Conservation (phyloP, 331 rosid species). For the Malus hybrid region DNA sequence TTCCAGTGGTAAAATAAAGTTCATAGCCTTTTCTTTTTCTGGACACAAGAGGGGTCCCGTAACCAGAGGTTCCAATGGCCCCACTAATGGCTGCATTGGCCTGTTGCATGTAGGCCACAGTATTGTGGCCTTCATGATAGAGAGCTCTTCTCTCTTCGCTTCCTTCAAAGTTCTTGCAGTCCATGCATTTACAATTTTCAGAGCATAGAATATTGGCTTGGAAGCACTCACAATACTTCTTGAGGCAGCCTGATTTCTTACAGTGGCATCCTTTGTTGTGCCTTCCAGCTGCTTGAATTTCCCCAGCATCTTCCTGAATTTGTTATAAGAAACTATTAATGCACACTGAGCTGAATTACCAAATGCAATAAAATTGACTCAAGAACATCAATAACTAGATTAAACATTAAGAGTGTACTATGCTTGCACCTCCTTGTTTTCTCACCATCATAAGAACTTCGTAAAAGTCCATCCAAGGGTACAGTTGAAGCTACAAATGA, state of each 20-base stretch:
- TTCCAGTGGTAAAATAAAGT: constrained; percentile 28
- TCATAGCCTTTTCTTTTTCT: constrained; percentile 46
- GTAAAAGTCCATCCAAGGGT: background rate
- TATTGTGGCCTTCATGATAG: constrained; percentile 32
- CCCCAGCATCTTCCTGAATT: constrained; percentile 50
- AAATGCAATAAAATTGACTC: constrained; percentile 6
- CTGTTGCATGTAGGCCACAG: constrained; percentile 34
- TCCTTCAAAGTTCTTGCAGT: constrained; percentile 42
- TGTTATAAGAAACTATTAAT: constrained; percentile 19
- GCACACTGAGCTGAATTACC: constrained; percentile 15
- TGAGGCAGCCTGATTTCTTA: constrained; percentile 84
- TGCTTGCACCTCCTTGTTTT: constrained; percentile 3
- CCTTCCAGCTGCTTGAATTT: constrained; percentile 55
- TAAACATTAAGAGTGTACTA: background rate
- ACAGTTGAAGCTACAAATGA: background rate
- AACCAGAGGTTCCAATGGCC: constrained; percentile 52
- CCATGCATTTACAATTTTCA: constrained; percentile 37
- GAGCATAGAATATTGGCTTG: constrained; percentile 57
- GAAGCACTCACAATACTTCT: constrained; percentile 85
- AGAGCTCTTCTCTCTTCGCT: constrained; percentile 40
- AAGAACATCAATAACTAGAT: background rate
- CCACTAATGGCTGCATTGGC: constrained; percentile 56
- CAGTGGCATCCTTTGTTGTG: constrained; percentile 90
- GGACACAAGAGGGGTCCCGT: constrained; percentile 32
- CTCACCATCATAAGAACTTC: background rate